Percentiles rank a stretch among this genome's conserved stretches.
Evolutionary conservation across 768 basidiomycete genomes (phyloP).

Genomic region (Trichaptum fuscoviolaceum): DNA sequence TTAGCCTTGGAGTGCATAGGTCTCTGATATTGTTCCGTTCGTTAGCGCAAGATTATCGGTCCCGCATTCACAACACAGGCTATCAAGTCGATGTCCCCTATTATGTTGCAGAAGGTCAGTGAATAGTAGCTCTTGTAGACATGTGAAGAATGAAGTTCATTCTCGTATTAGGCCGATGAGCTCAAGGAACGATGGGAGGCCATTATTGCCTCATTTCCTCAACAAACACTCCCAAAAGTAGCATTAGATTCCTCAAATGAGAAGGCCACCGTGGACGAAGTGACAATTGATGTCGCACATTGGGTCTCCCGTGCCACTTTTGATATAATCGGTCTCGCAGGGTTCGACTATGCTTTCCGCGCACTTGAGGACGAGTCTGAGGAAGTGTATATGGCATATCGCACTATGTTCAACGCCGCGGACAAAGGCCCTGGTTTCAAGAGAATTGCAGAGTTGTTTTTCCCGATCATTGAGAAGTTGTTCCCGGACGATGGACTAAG

Average conservation of each 20-base stretch:
- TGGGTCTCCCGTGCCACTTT: conserved; percentile 61
- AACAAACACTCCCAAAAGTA: conserved; percentile 1
- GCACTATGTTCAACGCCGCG: conserved; percentile 43
- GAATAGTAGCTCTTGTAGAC: not conserved
- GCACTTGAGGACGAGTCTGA: conserved; percentile 45
- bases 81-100: conserved; percentile 38
- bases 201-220: conserved; percentile 5
- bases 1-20: conserved; percentile 1
- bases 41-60: conserved; percentile 39
- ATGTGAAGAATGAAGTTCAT: not conserved
- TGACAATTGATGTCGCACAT: conserved; percentile 43
- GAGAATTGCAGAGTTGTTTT: conserved; percentile 38
- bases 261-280: conserved; percentile 7
- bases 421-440: conserved; percentile 39
- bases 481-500: conserved; percentile 38
- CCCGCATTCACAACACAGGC: conserved; percentile 46
- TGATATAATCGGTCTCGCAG: conserved; percentile 58
- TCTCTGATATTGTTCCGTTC: not conserved
- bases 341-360: conserved; percentile 48
- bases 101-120: conserved; percentile 40
- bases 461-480: conserved; percentile 40
- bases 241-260: not conserved
- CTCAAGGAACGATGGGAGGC: conserved; percentile 6
- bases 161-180: not conserved
- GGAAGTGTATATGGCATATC: conserved; percentile 43